Base-by-base conservation (phyloP, 1,284 basidiomycete species). In the Ustilago vetiveriae region DNA sequence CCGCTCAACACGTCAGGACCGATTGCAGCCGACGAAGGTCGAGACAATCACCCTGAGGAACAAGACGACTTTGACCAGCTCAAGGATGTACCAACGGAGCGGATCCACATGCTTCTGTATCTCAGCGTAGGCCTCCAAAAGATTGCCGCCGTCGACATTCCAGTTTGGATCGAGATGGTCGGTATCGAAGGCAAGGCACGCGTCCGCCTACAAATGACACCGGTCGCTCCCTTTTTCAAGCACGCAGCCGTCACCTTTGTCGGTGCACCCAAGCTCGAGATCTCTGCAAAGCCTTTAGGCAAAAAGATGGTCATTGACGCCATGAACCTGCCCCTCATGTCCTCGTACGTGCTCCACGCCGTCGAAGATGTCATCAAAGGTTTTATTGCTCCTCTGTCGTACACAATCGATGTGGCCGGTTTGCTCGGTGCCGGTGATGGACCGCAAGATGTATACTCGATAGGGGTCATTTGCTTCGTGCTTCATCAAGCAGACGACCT, bases 221-320 rank as follows among this genome's bases (percentile, higher is more conserved):
- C 78, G 0, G 60, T 65, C 6, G 72, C 70, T 6, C 78, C 78
- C 0, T 80, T 80, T 23, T 64, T 78, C 54, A 75, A 76, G 57
- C 68, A 77, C 44, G 75, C 75, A 6, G 76, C 76, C 10, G 53
- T 80, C 57, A 73, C 68, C 6, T 76, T 80, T 43, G 67, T 75
- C 26, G 75, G 63, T 7, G 48, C 65, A 13, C 78, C 78, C 22
- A 66, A 64, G 42, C 60, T 80, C 40, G 78, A 80, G 51, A 75
- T 80, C 22, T 74, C 73, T 14, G 78, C 78, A 29, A 74, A 74
- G 56, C 78, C 78, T 3, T 40, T 80, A 33, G 76, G 78, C 38
- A 57, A 66, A 32, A 68, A 72, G 41, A 79, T 78, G 76, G 58
- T 80, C 32, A 68, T 80, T n/a, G 76, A 80, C 39, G 78, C 74